Base-by-base conservation (phyloP, 805 yeast species). In the Metschnikowia peoriensis region DNA sequence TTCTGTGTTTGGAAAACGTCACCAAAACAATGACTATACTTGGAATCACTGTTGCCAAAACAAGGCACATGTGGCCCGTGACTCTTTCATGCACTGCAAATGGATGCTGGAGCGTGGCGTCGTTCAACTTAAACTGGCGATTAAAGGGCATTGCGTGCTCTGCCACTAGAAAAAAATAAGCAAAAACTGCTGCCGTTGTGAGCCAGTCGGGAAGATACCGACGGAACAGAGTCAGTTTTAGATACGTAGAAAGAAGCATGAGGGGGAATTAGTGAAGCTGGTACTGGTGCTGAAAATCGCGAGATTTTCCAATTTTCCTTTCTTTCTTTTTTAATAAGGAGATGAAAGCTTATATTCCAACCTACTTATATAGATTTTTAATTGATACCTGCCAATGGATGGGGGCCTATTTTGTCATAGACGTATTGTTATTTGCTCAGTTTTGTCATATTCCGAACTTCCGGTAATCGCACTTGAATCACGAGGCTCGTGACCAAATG, bases 51-150 rank as follows among this genome's bases (percentile, higher is more conserved):
- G 64, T 57, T 29, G 71, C 69, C 5, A 72, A 45, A 11, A 65
- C 27, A 9, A 70, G 58, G 50, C 76, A 72, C 52, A 42, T 39
- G 39, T 32, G 51, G 47, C 65, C 42, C 11, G 69, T 59, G 34
- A 73, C 73, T 12, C 75, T 56, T 53, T 72, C 76, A 1, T 46
- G 34, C 1, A 41, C 46, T 4, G 73, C 65, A 47, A 70, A 72
- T 7, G 76, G 76, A 56, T 72, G 75, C 38, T 70, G 66, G 41
- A 73, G 64, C 10, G 69, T 53, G 7, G 60, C 58, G 53, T 73
- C 76, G 29, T 58, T 52, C 22, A 69, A 49, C 28, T 65, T 63
- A 52, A 73, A 73, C 53, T 73, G 73, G 46, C 76, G 63, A 35
- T 59, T 49, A 51, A 72, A 73, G 9, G 77, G 77, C 48, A 49